phyloP scores from a whole-genome alignment of 2,329 filamentous ascomycete genomes.

The Monosporascus sp. region DNA sequence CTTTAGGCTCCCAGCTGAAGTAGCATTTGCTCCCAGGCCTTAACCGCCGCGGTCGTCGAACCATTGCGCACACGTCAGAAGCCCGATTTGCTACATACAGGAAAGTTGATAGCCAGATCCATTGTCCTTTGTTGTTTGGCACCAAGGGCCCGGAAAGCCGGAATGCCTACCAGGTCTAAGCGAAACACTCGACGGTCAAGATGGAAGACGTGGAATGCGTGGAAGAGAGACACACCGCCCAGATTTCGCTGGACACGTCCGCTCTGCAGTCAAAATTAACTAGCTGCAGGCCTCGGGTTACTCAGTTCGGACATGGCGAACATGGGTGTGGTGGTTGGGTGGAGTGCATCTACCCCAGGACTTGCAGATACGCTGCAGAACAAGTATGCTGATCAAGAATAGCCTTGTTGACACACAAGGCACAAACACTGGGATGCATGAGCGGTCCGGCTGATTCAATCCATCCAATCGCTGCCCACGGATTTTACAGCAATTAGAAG shows the following conservation, averaged over 20 bases:
- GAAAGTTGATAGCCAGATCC: not conserved
- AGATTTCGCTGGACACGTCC: not conserved
- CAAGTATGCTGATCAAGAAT: not conserved
- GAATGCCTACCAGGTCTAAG: not conserved
- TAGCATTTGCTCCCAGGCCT: conserved; percentile 61
- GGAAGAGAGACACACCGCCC: not conserved
- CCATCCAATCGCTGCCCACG: not conserved
- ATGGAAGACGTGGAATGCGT: not conserved
- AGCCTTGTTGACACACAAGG: not conserved
- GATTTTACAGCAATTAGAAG: not conserved
- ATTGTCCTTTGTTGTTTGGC: not conserved
- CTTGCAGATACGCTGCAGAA: not conserved
- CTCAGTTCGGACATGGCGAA: not conserved
- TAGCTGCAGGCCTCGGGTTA: not conserved
- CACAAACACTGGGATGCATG: not conserved
- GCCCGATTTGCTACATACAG: not conserved
- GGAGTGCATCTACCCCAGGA: not conserved
- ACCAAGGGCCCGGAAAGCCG: not conserved
- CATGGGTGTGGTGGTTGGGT: not conserved
- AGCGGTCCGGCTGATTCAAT: not conserved
- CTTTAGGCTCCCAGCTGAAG: conserved; percentile 75
- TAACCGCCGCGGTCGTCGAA: not conserved
- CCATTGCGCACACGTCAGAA: not conserved
- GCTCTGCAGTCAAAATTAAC: not conserved
- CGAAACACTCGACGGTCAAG: not conserved